Percentiles rank a stretch among this genome's conserved stretches.
Conservation (phyloP, 1,284 basidiomycete genomes). For the Cystobasidium slooffiae region DNA sequence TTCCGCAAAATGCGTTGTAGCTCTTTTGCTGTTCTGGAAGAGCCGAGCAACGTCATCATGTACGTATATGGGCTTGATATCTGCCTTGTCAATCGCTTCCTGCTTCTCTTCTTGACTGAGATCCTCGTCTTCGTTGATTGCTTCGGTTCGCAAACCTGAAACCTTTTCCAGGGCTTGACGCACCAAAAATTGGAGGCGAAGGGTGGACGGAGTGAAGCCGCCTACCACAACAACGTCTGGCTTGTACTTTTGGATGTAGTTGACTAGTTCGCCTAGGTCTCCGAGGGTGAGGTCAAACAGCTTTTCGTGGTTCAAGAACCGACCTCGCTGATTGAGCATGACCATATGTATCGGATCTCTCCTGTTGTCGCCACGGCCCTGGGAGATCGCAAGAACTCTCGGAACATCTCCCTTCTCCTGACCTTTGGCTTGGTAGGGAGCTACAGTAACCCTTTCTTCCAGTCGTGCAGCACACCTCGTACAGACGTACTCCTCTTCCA, state of each 20-base stretch:
- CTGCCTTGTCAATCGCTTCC: background rate
- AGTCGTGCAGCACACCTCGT: slow-evolving; percentile 69
- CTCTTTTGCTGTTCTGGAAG: slow-evolving; percentile 88
- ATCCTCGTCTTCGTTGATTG: slow-evolving; percentile 54
- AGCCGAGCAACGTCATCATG: slow-evolving; percentile 91
- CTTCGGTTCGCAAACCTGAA: slow-evolving; percentile 61
- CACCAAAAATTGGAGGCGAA: slow-evolving; percentile 51
- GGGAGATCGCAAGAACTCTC: slow-evolving; percentile 87
- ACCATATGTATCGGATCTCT: slow-evolving; percentile 86
- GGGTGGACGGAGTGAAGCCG: slow-evolving; percentile 61
- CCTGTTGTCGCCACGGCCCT: slow-evolving; percentile 91
- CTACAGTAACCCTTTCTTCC: slow-evolving; percentile 59
- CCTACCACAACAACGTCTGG: slow-evolving; percentile 90
- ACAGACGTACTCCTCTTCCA: slow-evolving; percentile 83
- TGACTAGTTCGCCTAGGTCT: slow-evolving; percentile 8
- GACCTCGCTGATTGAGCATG: slow-evolving; percentile 83
- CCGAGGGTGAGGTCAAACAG: slow-evolving; percentile 11
- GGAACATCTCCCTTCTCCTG: slow-evolving; percentile 57
- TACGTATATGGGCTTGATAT: slow-evolving; percentile 70
- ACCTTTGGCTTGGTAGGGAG: slow-evolving; percentile 44
- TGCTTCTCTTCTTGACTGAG: slow-evolving; percentile 25
- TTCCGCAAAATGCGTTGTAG: slow-evolving; percentile 80
- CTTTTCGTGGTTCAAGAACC: slow-evolving; percentile 74
- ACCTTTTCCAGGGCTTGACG: slow-evolving; percentile 62
- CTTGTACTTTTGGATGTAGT: slow-evolving; percentile 61